These are phyloP conservation scores for Galeopsis tetrahit DNA, from an alignment of 257 asterid genomes.

Conservation along the genomic window DNA sequence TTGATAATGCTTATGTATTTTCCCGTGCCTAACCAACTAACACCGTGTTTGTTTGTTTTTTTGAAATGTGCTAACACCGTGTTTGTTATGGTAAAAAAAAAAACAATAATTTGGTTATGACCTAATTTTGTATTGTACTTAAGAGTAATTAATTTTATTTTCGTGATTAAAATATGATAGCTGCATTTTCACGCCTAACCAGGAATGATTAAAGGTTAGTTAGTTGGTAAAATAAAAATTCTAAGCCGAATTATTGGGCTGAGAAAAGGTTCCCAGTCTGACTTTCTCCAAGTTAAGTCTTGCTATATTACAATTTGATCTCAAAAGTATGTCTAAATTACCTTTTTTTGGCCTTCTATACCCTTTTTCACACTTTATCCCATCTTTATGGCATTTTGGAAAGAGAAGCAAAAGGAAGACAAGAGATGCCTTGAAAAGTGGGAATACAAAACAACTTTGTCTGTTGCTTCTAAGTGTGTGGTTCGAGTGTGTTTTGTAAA, in stretches of 20 bases:
- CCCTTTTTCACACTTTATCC: slow-evolving; percentile 1
- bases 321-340: neutral
- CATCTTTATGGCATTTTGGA: slow-evolving; percentile 16
- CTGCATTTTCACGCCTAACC: too few relatives aligned
- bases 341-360: slow-evolving; percentile 25
- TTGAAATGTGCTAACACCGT: slow-evolving; percentile 27
- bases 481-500: too few relatives aligned
- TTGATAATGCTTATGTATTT: slow-evolving; percentile 23
- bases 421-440: slow-evolving; percentile 22
- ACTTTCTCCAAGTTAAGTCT: slow-evolving; percentile 7
- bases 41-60: slow-evolving; percentile 35
- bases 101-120: neutral
- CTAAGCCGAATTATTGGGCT: slow-evolving; percentile 38
- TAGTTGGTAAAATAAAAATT: neutral
- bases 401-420: neutral
- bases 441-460: too few relatives aligned
- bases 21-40: slow-evolving; percentile 23
- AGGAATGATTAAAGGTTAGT: too few relatives aligned
- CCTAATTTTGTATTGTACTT: neutral
- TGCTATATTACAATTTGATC: slow-evolving; percentile 1
- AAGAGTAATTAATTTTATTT: too few relatives aligned
- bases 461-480: too few relatives aligned
- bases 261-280: slow-evolving; percentile 2
- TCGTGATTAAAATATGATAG: neutral
- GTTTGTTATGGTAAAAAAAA: slow-evolving; percentile 30